A percentile compares a stretch with the other conserved stretches of the same genome.
Conservation (phyloP, 1,284 basidiomycete genomes). For the Trametes sp. region DNA sequence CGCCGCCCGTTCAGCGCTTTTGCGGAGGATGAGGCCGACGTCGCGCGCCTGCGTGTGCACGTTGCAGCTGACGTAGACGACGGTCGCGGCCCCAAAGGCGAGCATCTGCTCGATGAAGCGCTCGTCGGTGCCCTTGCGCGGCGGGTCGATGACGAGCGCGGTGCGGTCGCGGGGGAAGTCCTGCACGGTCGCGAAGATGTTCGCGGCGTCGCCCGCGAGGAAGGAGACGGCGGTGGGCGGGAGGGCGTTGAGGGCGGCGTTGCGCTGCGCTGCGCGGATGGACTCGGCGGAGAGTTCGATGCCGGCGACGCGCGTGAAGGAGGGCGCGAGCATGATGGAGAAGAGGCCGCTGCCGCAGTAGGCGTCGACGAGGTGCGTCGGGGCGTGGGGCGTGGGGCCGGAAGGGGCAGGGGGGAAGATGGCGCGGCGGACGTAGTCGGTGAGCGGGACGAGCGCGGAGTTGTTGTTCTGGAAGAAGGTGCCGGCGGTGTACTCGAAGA, state of each 20-base stretch:
- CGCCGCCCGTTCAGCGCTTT: conserved; percentile 46
- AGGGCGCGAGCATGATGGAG: conserved; percentile 84
- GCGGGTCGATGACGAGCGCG: conserved; percentile 86
- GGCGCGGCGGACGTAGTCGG: conserved; percentile 81
- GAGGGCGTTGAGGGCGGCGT: conserved; percentile 80
- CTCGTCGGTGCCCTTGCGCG: conserved; percentile 89
- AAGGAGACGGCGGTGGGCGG: conserved; percentile 59
- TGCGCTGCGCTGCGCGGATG: conserved; percentile 82
- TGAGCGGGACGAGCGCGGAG: conserved; percentile 85
- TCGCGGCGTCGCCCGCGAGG: conserved; percentile 72
- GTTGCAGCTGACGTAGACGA: conserved; percentile 96
- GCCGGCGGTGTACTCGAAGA: conserved; percentile 90
- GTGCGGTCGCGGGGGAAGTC: conserved; percentile 75
- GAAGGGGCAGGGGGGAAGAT: conserved; percentile 55
- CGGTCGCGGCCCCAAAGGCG: conserved; percentile 69
- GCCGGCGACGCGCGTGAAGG: conserved; percentile 85
- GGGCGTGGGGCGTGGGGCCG: conserved; percentile 36
- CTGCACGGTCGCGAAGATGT: conserved; percentile 71
- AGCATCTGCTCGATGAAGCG: conserved; percentile 84
- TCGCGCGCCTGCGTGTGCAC: conserved; percentile 89
- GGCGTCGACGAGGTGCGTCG: conserved; percentile 89
- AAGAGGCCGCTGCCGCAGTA: conserved; percentile 95
- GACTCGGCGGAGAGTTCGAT: conserved; percentile 87
- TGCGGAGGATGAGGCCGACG: conserved; percentile 73
- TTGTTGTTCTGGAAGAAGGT: conserved; percentile 99